Base-by-base conservation (phyloP, 2,329 filamentous ascomycete species). In the Alternaria viburni region DNA sequence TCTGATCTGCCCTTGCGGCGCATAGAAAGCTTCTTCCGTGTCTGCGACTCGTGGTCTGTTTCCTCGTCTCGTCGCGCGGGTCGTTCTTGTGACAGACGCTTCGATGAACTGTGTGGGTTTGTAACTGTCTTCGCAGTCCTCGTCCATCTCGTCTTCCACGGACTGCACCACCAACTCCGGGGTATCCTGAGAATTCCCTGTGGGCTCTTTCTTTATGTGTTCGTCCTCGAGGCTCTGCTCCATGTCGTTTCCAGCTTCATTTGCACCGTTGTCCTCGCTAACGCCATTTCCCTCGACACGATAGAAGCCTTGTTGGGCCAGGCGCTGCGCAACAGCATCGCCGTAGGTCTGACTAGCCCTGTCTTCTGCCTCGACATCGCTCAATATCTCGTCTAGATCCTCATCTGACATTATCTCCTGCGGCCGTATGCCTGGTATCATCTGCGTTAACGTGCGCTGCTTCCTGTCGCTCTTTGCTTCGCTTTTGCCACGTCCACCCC, bases 371-470 rank as follows among this genome's bases (percentile, higher is more conserved):
- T 72, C 69, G 26, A 57, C n/a, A 49, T 70, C 66, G 23, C 60
- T 65, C n/a, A 66, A 30, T 21, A 56, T 59, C n/a, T 69, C 70
- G 6, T 69, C 63, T 11, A 62, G 8, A 12, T 76, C 69, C 6
- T 71, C 70, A 41, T 74, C 69, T 2, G 72, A 73, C 36, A 62
- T 52, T 15, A 45, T 63, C 47, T 50, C 72, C 43, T 69, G 19
- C 4, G 66, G 51, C 9, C 56, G 67, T 62, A 77, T 67, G 1
- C 73, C 68, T 17, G 73, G 74, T 17, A 79, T 64, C 75, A 79
- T 79, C 45, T 79, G 77, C 10, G 77, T 79, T 56, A 79, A 65
- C 1, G 77, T 79, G 13, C 68, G 69, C 54, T 79, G 77, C 52
- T 71, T 67, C 19, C 54, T 52, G 55, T 74, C 71, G 17, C 67